A percentile compares a stretch with the other conserved stretches of the same genome.
Evolutionary conservation across 1,284 basidiomycete genomes (phyloP).

Genomic region (Cutaneotrichosporon cyanovorans): DNA sequence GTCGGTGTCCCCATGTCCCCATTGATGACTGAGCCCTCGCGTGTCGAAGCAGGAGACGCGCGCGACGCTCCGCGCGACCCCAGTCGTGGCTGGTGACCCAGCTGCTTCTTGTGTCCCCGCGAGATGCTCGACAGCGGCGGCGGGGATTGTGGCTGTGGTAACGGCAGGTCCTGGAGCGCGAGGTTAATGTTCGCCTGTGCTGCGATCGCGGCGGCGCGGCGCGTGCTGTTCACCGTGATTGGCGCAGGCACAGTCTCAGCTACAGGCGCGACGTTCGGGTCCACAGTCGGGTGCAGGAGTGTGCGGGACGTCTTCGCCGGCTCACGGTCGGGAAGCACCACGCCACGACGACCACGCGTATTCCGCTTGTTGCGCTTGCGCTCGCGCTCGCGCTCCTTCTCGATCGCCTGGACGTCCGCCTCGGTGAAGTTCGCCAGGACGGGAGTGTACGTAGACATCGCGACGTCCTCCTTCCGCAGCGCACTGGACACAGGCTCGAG

Average conservation of each 20-base stretch:
- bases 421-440: conserved; percentile 80
- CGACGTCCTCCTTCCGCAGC: conserved; percentile 65
- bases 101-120: conserved; percentile 1
- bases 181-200: conserved; percentile 53
- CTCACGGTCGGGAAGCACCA: conserved; percentile 86
- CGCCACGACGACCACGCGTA: conserved; percentile 79
- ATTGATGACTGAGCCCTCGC: conserved; percentile 25
- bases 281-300: conserved; percentile 51
- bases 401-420: conserved; percentile 76
- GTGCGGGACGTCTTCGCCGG: conserved; percentile 86
- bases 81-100: not conserved
- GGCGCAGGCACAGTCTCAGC: conserved; percentile 42
- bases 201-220: conserved; percentile 75
- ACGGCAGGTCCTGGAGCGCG: conserved; percentile 39
- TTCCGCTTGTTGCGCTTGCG: conserved; percentile 70
- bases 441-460: conserved; percentile 69
- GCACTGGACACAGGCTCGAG: conserved; percentile 61
- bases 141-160: conserved; percentile 49
- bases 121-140: conserved; percentile 31
- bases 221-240: conserved; percentile 47
- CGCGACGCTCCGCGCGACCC: conserved; percentile 15
- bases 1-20: conserved; percentile 17
- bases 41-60: conserved; percentile 24
- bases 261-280: conserved; percentile 24
- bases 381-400: conserved; percentile 90